Percentiles rank a stretch among this genome's conserved stretches.
Conservation (phyloP, 2,329 filamentous ascomycete species). For the Botrytis elliptica region DNA sequence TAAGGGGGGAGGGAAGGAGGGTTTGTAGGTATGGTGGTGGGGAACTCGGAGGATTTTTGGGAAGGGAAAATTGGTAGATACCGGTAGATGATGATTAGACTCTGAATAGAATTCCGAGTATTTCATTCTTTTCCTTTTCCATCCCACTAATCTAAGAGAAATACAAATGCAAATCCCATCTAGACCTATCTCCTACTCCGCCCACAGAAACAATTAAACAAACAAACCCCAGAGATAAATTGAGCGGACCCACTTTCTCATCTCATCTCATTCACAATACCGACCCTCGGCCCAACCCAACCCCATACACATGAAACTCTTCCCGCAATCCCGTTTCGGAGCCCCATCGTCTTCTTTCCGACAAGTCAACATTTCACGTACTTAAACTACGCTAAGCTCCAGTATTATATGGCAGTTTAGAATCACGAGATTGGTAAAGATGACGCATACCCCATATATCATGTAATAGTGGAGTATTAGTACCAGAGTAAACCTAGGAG, state of each 20-base stretch:
- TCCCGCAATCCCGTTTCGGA: slow-evolving; percentile 13
- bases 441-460: neutral
- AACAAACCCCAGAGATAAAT: neutral
- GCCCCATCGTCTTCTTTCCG: neutral
- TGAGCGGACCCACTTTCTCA: neutral
- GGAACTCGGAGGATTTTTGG: neutral
- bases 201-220: neutral
- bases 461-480: neutral
- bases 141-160: neutral
- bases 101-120: neutral
- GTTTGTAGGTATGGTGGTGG: neutral
- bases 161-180: neutral
- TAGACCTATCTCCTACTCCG: neutral
- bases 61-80: neutral
- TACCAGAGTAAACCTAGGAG: neutral
- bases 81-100: neutral
- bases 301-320: neutral
- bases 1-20: neutral
- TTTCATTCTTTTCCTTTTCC: neutral
- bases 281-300: neutral
- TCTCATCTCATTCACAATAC: neutral
- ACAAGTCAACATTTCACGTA: neutral
- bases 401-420: neutral
- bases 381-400: neutral
- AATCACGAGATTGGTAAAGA: neutral